Evolutionary conservation across 2,329 filamentous ascomycete genomes (phyloP), one percentile per base, ranked within the genome.

Genomic region (Penicillium sp.): DNA sequence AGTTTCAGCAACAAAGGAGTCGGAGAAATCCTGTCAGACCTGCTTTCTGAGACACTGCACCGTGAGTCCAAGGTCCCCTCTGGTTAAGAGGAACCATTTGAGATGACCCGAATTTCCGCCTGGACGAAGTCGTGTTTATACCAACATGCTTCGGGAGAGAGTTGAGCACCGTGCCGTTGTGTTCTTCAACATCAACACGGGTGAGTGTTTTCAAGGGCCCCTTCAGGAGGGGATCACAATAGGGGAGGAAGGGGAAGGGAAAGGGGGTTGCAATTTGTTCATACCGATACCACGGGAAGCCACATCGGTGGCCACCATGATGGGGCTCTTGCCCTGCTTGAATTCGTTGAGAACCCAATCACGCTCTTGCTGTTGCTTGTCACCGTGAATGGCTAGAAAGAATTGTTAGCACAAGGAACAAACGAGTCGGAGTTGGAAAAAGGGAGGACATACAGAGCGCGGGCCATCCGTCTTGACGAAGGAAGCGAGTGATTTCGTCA

Each of bases 241-340:
- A 70, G 69, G 67, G 65, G 64, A 66, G 71, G 79, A 64, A 63
- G 66, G 69, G 67, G 63, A 61, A 61, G 62, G 67, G 69, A 75
- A 75, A 70, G 75, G 76, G 80, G 79, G 76, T 82, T 80, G 79
- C 81, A 82, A 65, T 82, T 85, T 83, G 87, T 90, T 94, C 93
- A 96, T 96, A 97, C 95, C 95, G 83, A 99, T 97, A 92, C 95
- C 95, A 93, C 95, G 95, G 78, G 95, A 98, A 83, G 95, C 95
- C 82, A 99, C 95, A 77, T 98, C 95, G 70, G 95, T 99, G 83
- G 95, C 95, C 83, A 99, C 95, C 93, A 99, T 97, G 88, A 99
- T 96, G 78, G 95, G 95, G 83, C 93, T 97, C 86, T 98, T 97
- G 82, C 93, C 93, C 68, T 91, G 92, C 89, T 98, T 99, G 88